Evolutionary conservation across 495 filamentous ascomycete species (phyloP), one percentile per base, ranked within the genome.

Genomic region (Penicillium manginii): DNA sequence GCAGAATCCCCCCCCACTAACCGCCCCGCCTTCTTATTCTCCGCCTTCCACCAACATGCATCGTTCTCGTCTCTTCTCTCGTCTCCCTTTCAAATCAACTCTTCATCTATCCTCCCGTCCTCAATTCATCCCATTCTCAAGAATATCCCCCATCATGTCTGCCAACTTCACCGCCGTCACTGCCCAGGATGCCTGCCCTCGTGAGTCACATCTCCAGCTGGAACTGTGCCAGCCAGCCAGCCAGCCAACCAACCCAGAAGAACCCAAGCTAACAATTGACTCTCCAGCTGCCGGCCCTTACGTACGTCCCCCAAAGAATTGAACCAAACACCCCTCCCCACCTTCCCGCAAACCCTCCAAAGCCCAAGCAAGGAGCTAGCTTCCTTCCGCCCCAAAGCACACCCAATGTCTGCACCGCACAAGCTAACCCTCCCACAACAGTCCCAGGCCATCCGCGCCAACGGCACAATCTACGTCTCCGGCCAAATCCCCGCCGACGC

Each of bases 391-490:
- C n/a, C n/a, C n/a, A n/a, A n/a, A n/a, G n/a, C n/a, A n/a, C n/a
- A n/a, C n/a, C n/a, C n/a, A n/a, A n/a, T n/a, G n/a, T n/a, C n/a
- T n/a, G n/a, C n/a, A n/a, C n/a, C n/a, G n/a, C n/a, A n/a, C 47
- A 53, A 3, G 55, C 14, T 55, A 50, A 54, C 55, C 68, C 35
- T 11, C 35, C 55, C 68, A 1, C 12, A 12, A 37, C n/a, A 96
- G 91, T 91, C 92, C 66, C 93, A 97, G 80, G 91, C 91, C 64
- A 88, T 96, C 79, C 86, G 86, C 63, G 92, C 92, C 54, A 86
- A 90, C 55, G 83, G 83, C 49, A 81, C 87, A 63, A 88, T 97
- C 79, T 98, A 91, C 82, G 88, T 92, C 78, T 97, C 93, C 6
- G 93, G 93, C 69, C 92, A 94, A 74, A 92, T 97, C 64, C 93